phyloP scores from a whole-genome alignment of 2,329 filamentous ascomycete species.

The Rhynchosporium agropyri region DNA sequence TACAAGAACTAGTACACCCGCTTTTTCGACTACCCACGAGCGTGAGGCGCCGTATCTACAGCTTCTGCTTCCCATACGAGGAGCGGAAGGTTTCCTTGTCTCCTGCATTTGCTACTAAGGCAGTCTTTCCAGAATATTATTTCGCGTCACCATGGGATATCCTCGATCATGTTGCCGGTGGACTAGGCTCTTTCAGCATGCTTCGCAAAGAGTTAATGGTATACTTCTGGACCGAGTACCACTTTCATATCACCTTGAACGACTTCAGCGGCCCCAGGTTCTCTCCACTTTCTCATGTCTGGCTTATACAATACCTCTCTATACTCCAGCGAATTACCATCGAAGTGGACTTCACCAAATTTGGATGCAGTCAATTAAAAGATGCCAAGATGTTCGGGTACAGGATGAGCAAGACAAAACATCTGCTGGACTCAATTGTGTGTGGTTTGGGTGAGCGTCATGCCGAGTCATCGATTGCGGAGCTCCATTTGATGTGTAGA shows the following conservation, averaged over 20 bases:
- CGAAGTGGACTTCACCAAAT: slow-evolving; percentile 40
- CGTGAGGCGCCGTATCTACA: slow-evolving; percentile 37
- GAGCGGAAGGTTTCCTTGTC: slow-evolving; percentile 35
- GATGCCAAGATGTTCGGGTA: slow-evolving; percentile 20
- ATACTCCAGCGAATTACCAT: slow-evolving; percentile 39
- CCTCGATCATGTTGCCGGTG: slow-evolving; percentile 34
- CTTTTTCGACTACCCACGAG: slow-evolving; percentile 30
- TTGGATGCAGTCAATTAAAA: slow-evolving; percentile 33
- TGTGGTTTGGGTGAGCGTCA: slow-evolving; percentile 5
- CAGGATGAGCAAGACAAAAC: slow-evolving; percentile 7
- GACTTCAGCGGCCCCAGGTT: slow-evolving; percentile 34
- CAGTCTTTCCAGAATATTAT: slow-evolving; percentile 33
- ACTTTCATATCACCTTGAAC: slow-evolving; percentile 40
- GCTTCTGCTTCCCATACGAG: slow-evolving; percentile 34
- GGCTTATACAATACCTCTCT: slow-evolving; percentile 33
- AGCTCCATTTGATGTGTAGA: slow-evolving; percentile 29
- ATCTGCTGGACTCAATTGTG: slow-evolving; percentile 8
- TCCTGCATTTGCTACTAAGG: slow-evolving; percentile 33
- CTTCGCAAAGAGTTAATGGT: slow-evolving; percentile 39
- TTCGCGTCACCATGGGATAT: slow-evolving; percentile 38
- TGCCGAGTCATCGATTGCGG: slow-evolving; percentile 19
- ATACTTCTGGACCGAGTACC: slow-evolving; percentile 41
- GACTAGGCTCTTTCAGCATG: slow-evolving; percentile 26
- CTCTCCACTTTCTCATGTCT: slow-evolving; percentile 38
- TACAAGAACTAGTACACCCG: background rate